Conservation (phyloP, 768 basidiomycete genomes). For the Trametopsis cervina region DNA sequence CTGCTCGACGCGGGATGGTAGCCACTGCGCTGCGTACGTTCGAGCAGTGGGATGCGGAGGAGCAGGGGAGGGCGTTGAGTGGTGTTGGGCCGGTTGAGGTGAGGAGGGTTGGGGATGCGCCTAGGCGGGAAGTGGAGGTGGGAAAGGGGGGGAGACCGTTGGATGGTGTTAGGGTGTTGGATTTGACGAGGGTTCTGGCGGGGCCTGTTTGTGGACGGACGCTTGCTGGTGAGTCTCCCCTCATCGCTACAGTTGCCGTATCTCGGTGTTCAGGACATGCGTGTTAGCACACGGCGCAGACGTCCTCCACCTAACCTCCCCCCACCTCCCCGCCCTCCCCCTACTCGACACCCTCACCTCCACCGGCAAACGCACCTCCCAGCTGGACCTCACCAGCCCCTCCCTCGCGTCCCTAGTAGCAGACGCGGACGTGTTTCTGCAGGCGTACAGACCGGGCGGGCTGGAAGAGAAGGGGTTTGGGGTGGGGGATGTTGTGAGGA, state of each 20-base stretch:
- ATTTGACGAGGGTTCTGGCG: slow-evolving; percentile 52
- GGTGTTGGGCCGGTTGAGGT: slow-evolving; percentile 37
- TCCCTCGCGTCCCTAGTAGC: slow-evolving; percentile 31
- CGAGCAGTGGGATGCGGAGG: slow-evolving; percentile 41
- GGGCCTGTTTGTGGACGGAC: slow-evolving; percentile 51
- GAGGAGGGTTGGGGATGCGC: slow-evolving; percentile 41
- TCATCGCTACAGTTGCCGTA: not conserved
- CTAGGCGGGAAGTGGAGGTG: slow-evolving; percentile 22
- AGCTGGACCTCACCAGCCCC: slow-evolving; percentile 40
- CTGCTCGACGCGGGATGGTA: slow-evolving; percentile 38
- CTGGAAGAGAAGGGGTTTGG: slow-evolving; percentile 44
- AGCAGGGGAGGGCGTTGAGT: slow-evolving; percentile 36
- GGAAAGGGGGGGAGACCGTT: slow-evolving; percentile 30
- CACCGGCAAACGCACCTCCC: slow-evolving; percentile 55
- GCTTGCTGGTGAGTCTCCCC: slow-evolving; percentile 40
- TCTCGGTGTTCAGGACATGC: too few relatives aligned
- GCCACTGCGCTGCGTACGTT: slow-evolving; percentile 44
- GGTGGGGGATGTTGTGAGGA: slow-evolving; percentile 29
- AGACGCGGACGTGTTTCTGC: slow-evolving; percentile 51
- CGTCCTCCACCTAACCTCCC: slow-evolving; percentile 49
- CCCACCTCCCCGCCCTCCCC: slow-evolving; percentile 44
- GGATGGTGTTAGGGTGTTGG: slow-evolving; percentile 46
- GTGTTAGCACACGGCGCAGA: slow-evolving; percentile 48
- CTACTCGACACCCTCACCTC: slow-evolving; percentile 51
- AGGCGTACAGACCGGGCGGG: slow-evolving; percentile 51